Evolutionary conservation across 2,329 filamentous ascomycete genomes (phyloP).

Genomic region (Nigrospora sphaerica): DNA sequence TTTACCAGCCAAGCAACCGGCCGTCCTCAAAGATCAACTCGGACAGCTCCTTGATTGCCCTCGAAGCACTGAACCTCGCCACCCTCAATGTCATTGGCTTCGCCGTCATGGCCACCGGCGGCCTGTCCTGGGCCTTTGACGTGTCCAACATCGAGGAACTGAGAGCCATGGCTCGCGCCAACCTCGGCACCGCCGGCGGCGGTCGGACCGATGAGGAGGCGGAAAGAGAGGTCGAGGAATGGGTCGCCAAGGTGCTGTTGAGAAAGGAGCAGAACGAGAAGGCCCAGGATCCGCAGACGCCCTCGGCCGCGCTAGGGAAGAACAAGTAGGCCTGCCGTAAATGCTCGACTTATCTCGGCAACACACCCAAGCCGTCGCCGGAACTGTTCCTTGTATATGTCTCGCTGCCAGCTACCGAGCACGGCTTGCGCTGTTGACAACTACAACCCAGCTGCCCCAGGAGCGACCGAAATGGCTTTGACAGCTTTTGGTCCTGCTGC

Average conservation of each 20-base stretch:
- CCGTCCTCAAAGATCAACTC: slow-evolving; percentile 34
- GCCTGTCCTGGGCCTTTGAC: slow-evolving; percentile 69
- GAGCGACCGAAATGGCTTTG: no score
- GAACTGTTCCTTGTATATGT: no score
- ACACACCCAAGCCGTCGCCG: no score
- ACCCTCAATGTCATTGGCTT: slow-evolving; percentile 79
- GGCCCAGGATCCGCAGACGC: slow-evolving; percentile 6
- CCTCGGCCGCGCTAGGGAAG: slow-evolving; percentile 5
- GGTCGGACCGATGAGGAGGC: slow-evolving; percentile 38
- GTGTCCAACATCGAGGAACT: slow-evolving; percentile 64
- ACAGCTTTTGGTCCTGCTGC: no score
- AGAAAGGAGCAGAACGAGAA: slow-evolving; percentile 42
- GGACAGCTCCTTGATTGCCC: slow-evolving; percentile 64
- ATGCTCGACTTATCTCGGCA: no score
- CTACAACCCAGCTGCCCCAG: no score
- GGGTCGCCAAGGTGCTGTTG: slow-evolving; percentile 53
- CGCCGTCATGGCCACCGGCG: slow-evolving; percentile 67
- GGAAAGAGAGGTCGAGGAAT: slow-evolving; percentile 55
- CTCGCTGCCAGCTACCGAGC: no score
- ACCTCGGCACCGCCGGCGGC: slow-evolving; percentile 23
- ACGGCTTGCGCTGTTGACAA: no score
- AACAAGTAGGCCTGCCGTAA: background rate
- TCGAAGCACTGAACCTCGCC: slow-evolving; percentile 77
- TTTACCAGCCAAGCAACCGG: slow-evolving; percentile 58
- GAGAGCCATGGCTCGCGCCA: slow-evolving; percentile 39